Percentiles rank a stretch among this genome's conserved stretches.
Conservation (phyloP, 2,329 filamentous ascomycete genomes). For the Fusarium pseudograminearum region DNA sequence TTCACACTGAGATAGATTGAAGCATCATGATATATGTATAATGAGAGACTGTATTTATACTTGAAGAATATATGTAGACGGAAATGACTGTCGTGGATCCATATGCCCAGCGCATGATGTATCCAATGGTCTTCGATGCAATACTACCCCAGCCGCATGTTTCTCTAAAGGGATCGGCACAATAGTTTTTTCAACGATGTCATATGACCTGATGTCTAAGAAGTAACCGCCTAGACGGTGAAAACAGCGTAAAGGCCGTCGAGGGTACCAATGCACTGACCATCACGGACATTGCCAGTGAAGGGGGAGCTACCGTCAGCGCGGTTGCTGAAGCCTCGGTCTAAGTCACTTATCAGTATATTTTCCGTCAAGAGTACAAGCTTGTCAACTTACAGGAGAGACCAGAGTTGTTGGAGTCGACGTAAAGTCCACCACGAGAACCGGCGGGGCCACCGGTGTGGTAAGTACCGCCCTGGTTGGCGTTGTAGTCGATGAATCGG, state of each 20-base stretch:
- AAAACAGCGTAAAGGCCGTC: constrained; percentile 8
- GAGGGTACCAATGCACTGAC: constrained; percentile 7
- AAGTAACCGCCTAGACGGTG: neutral
- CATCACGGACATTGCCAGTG: constrained; percentile 6
- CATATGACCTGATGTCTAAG: too few species aligned
- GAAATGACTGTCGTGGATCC: neutral
- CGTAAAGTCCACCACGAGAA: constrained; percentile 9
- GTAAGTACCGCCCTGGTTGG: constrained; percentile 6
- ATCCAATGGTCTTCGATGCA: neutral
- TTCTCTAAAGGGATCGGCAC: neutral
- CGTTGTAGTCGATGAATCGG: constrained; percentile 10
- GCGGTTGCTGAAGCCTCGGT: constrained; percentile 1
- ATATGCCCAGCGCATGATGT: neutral
- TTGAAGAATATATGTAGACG: neutral
- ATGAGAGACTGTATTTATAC: neutral
- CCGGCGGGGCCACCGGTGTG: constrained; percentile 1
- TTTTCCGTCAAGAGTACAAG: rapidly evolving
- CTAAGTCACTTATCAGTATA: neutral
- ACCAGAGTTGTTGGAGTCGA: constrained; percentile 1
- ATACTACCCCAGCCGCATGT: neutral
- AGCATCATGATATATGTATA: neutral
- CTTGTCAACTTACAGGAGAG: neutral
- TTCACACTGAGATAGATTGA: too few species aligned
- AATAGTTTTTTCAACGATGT: neutral
- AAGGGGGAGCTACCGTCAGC: constrained; percentile 3